Evolutionary conservation across 345 rosid genomes (phyloP), one percentile per base, ranked within the genome.

Genomic region (Sonneratia caseolaris): DNA sequence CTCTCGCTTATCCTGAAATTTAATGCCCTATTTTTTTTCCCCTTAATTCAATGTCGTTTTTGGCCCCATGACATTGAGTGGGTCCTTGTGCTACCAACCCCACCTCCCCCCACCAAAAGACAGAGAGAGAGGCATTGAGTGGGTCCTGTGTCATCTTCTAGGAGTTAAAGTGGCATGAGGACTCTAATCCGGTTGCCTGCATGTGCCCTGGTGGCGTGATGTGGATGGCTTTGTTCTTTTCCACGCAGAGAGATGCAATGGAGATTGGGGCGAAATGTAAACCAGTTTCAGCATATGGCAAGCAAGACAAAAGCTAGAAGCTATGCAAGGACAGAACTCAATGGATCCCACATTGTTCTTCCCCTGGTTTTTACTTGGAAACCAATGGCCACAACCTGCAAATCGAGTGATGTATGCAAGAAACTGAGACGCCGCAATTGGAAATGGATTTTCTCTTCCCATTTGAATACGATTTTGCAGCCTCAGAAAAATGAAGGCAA

Each of bases 261-360:
- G 37, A 27, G 32, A 14, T 12, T 35, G 66, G 4, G 66, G 66
- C 66, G 36, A 61, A 61, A 61, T 19, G 12, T 13, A 3, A 61
- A 61, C 35, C 36, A 10, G 65, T 4, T 10, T 42, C 36, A 11
- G 0, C 37, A 24, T 27, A 2, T n/a, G n/a, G 37, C 37, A 27
- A 62, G 37, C 66, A 35, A 9, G 66, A 62, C 38, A 35, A 19
- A 24, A 61, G 37, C 32, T 62, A n/a, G n/a, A 57, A 57, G 3
- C 13, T 22, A 57, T 22, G 64, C 64, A 8, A 57, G 21, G 64
- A 57, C 35, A 11, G 64, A 57, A 57, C 4, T 5, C 13, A 4
- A 24, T 35, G 66, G 65, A 61, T 61, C 65, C 36, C 65, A 61
- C 65, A 6, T 11, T 24, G 24, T 72, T 72, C 75, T 19, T 72